Base-by-base conservation (phyloP, 2,329 filamentous ascomycete genomes). In the Teratosphaeriaceae sp. region DNA sequence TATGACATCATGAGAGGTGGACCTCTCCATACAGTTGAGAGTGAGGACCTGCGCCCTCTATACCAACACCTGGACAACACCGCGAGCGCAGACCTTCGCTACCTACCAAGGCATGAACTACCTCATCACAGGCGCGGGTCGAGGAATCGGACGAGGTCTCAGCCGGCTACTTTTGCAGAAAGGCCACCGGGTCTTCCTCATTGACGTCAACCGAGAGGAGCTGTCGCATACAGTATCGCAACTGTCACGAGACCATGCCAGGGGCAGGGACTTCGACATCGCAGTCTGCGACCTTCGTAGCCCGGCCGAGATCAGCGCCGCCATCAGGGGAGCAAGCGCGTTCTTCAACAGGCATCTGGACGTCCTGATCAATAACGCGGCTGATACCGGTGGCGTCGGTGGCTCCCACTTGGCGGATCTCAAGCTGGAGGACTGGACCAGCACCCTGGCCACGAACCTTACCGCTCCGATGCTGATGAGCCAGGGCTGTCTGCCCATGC, bases 301-400 rank as follows among this genome's bases (percentile, higher is more conserved):
- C 22, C 59, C 62, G 2, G 31, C 40, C 2, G 60, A 63, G 18
- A 61, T 70, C 50, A 39, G 41, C 5, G 41, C 38, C 3, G 63
- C 62, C 7, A 59, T 56, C 1, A 35, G 49, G 2, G 45, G 54
- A 30, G 66, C 64, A 1, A 45, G 43, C 5, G 46, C 45, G 1
- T 58, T 69, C 38, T 68, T 69, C 49, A 42, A 45, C 5, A 58
- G 59, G 39, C 50, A 56, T n/a, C 52, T 70, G 2, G 66, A 70
- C 44, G 64, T 63, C 23, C 56, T 70, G 9, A 55, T 70, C 42
- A 69, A 70, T 52, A 70, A 70, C 43, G 67, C 67, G 7, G 66
- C 65, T 2, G 58, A 65, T 51, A 67, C 64, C 1, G 52, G 54
- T 12, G 61, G 56, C 39, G 62, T 67, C 0, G 60, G 63, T 21